Base-by-base conservation (phyloP, 2,329 filamentous ascomycete species). In the Herpotrichia juniperi region DNA sequence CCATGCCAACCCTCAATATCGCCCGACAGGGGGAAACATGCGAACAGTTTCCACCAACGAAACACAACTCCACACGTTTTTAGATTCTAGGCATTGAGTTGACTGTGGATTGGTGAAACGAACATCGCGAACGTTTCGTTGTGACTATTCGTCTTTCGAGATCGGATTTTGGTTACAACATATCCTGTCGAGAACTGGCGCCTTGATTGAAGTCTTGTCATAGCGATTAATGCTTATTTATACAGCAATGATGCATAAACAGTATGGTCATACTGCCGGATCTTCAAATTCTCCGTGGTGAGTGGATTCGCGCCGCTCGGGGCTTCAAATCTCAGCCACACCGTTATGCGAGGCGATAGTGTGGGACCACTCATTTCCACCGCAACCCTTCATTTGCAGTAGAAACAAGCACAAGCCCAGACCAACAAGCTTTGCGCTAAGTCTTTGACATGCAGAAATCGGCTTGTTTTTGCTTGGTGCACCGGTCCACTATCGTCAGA, bases 361-460 rank as follows among this genome's bases (percentile, higher is more conserved):
- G 49, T 54, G 51, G 55, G n/a, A 52, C 19, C 56, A 44, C 53
- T 61, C 52, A 60, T 59, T 55, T 55, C 51, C 50, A 56, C 50
- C 47, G 42, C 40, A 31, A 50, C 56, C 58, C 50, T 66, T 63
- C 61, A 63, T 67, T 52, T 54, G 30, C 44, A 26, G 52, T 56
- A 28, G 24, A 55, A 51, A 56, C 62, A 66, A 69, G 64, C 62
- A 51, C 61, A 22, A 53, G 62, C 66, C 62, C 50, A 67, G 62
- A 57, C 48, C 11, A 55, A 61, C 62, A 67, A 68, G 63, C 64
- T 59, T 65, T 56, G 37, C 37, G 21, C 32, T 39, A 37, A 42
- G 49, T 46, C 50, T 26, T 48, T 10, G 26, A 37, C 34, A 5
- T 3, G 17, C 21, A 21, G 43, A 44, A 35, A 32, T 32, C 12